Conservation (phyloP, 495 filamentous ascomycete genomes). For the Tuber borchii region DNA sequence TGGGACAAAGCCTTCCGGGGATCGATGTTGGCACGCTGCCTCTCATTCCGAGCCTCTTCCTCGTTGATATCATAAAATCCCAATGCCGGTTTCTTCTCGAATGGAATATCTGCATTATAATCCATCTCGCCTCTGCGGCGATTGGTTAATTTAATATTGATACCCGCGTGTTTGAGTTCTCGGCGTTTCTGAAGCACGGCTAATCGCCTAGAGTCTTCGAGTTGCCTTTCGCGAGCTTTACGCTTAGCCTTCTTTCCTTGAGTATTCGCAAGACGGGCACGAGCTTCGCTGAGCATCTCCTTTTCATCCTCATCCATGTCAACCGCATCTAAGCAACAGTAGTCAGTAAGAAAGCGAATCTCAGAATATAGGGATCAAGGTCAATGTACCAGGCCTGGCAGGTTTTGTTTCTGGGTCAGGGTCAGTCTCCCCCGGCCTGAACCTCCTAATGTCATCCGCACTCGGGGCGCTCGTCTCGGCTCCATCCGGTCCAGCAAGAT, state of each 20-base stretch:
- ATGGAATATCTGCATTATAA: slow-evolving; percentile 97
- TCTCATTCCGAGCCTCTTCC: slow-evolving; percentile 74
- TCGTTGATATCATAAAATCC: slow-evolving; percentile 92
- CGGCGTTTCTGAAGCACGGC: slow-evolving; percentile 90
- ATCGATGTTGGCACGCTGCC: slow-evolving; percentile 79
- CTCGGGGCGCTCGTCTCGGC: slow-evolving; percentile 81
- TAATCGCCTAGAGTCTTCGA: slow-evolving; percentile 85
- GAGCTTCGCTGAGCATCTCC: slow-evolving; percentile 97
- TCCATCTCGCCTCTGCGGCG: slow-evolving; percentile 96
- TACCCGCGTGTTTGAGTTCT: slow-evolving; percentile 93
- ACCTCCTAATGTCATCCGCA: slow-evolving; percentile 83
- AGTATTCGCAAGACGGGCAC: slow-evolving; percentile 91
- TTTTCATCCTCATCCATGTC: slow-evolving; percentile 98
- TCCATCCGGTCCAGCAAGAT: slow-evolving; percentile 77
- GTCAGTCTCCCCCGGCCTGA: slow-evolving; percentile 89
- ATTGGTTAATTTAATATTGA: slow-evolving; percentile 94
- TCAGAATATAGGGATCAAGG: background rate
- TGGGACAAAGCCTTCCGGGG: slow-evolving; percentile 90
- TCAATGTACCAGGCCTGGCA: slow-evolving; percentile 58
- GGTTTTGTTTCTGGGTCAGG: slow-evolving; percentile 95
- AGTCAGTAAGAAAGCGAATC: slow-evolving; percentile 8
- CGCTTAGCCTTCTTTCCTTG: slow-evolving; percentile 99
- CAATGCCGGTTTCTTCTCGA: slow-evolving; percentile 81
- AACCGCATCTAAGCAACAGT: slow-evolving; percentile 63
- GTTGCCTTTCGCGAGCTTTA: slow-evolving; percentile 89